phyloP scores from a whole-genome alignment of 495 filamentous ascomycete species.

The Pyrenopolyporus hunteri region DNA sequence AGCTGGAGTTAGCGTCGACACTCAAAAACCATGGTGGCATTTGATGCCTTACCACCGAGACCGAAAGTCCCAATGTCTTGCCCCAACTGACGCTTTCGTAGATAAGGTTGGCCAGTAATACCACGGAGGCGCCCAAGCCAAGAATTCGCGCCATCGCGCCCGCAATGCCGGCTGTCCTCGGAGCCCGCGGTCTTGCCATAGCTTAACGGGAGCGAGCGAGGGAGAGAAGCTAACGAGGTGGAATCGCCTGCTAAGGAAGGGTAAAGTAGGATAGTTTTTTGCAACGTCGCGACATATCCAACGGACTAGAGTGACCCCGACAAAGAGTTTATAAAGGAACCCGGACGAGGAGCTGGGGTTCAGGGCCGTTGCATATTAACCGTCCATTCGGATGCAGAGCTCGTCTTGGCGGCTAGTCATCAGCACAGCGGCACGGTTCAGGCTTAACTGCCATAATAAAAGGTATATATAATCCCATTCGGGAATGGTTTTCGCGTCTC shows the following conservation, averaged over 20 bases:
- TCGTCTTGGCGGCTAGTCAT: slow-evolving; percentile 32
- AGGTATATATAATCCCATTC: not conserved
- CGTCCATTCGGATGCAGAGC: slow-evolving; percentile 36
- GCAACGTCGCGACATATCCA: slow-evolving; percentile 23
- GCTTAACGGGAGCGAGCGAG: not conserved
- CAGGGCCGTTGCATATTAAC: slow-evolving; percentile 36
- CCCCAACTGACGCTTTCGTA: slow-evolving; percentile 38
- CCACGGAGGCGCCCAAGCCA: slow-evolving; percentile 34
- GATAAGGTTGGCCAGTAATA: slow-evolving; percentile 37
- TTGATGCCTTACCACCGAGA: slow-evolving; percentile 29
- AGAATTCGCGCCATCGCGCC: slow-evolving; percentile 31
- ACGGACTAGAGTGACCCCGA: slow-evolving; percentile 9
- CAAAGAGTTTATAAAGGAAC: slow-evolving; percentile 5
- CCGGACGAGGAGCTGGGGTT: slow-evolving; percentile 19
- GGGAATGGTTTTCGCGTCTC: not conserved
- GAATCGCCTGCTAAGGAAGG: slow-evolving; percentile 1
- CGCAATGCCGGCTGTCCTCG: slow-evolving; percentile 17
- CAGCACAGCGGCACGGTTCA: slow-evolving; percentile 20
- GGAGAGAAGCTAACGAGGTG: not conserved
- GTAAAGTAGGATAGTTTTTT: slow-evolving; percentile 12
- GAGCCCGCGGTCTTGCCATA: slow-evolving; percentile 33
- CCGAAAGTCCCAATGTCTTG: slow-evolving; percentile 31
- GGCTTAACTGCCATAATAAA: slow-evolving; percentile 23
- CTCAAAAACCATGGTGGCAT: not conserved
- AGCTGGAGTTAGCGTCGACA: slow-evolving; percentile 6